Percentiles rank a stretch among this genome's conserved stretches.
Evolutionary conservation across 208 protist species (phyloP).

Genomic region (Blechomonas ayalai): DNA sequence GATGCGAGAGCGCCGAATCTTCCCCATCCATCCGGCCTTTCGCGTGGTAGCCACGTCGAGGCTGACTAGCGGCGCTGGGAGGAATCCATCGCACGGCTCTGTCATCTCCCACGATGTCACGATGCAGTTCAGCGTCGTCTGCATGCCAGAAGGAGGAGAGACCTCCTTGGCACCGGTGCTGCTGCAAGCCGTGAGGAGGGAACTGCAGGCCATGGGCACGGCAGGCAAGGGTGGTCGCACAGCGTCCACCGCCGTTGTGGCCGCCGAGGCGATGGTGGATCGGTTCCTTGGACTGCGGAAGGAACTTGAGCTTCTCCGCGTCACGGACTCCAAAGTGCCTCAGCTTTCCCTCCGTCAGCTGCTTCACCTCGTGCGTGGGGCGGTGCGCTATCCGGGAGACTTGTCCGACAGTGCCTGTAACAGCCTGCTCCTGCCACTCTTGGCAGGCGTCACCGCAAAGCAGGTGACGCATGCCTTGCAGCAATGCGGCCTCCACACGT

Average conservation of each 20-base stretch:
- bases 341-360: slow-evolving; percentile 67
- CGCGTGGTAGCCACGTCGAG: slow-evolving; percentile 81
- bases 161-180: slow-evolving; percentile 36
- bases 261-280: slow-evolving; percentile 5
- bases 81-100: slow-evolving; percentile 22
- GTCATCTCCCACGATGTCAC: slow-evolving; percentile 79
- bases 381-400: slow-evolving; percentile 48
- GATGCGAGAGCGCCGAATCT: slow-evolving; percentile 48
- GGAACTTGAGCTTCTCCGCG: slow-evolving; percentile 36
- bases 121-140: slow-evolving; percentile 83
- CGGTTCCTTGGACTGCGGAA: slow-evolving; percentile 39
- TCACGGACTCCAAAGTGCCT: slow-evolving; percentile 57
- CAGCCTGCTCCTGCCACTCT: slow-evolving; percentile 61
- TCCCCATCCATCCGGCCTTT: slow-evolving; percentile 87
- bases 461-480: slow-evolving; percentile 57
- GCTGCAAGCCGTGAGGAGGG: slow-evolving; percentile 28
- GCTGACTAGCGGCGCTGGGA: slow-evolving; percentile 15
- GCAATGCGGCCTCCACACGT: slow-evolving; percentile 20
- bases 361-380: slow-evolving; percentile 47
- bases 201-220: slow-evolving; percentile 13
- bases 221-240: background rate
- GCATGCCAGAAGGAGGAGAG: slow-evolving; percentile 47
- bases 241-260: slow-evolving; percentile 2
- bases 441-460: slow-evolving; percentile 60
- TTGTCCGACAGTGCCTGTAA: slow-evolving; percentile 38